phyloP scores from a whole-genome alignment of 2,329 filamentous ascomycete species.

The Pseudocercospora pini-densiflorae region DNA sequence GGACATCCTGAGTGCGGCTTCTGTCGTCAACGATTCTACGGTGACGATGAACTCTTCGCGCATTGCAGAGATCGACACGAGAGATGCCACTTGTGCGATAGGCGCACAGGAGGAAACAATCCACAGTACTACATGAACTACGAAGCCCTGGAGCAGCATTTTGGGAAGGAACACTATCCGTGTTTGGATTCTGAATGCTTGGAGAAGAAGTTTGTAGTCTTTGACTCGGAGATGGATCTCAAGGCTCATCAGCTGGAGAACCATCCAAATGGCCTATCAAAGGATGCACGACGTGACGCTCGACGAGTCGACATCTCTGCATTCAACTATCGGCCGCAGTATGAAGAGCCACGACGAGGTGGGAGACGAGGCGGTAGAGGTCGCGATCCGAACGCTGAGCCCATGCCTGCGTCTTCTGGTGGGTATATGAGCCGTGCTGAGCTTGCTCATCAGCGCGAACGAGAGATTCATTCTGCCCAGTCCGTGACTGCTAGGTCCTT shows the following conservation, averaged over 20 bases:
- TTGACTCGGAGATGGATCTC: conserved; percentile 90
- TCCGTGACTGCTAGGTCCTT: conserved; percentile 80
- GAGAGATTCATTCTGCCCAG: conserved; percentile 88
- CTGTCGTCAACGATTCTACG: conserved; percentile 90
- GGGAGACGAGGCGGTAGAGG: conserved; percentile 63
- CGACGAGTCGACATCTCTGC: conserved; percentile 83
- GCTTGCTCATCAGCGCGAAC: conserved; percentile 86
- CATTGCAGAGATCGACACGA: conserved; percentile 96
- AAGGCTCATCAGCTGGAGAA: conserved; percentile 89
- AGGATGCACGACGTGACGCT: conserved; percentile 81
- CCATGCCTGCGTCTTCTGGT: conserved; percentile 74
- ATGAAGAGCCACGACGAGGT: conserved; percentile 63
- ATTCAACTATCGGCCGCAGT: conserved; percentile 79
- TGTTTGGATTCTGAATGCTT: conserved; percentile 85
- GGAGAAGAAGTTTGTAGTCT: conserved; percentile 98
- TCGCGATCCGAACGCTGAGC: conserved; percentile 84
- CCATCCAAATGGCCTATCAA: conserved; percentile 79
- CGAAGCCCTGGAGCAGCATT: conserved; percentile 82
- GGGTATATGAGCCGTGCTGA: conserved; percentile 85
- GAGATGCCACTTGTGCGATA: conserved; percentile 91
- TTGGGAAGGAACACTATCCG: conserved; percentile 82
- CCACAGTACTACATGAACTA: conserved; percentile 95
- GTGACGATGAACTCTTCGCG: conserved; percentile 90
- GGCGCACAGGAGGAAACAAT: conserved; percentile 63
- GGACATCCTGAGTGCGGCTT: conserved; percentile 95